A percentile compares a stretch with the other conserved stretches of the same genome.
Conservation (phyloP, 1,139 yeast species). For the Sugiyamaella novakii region DNA sequence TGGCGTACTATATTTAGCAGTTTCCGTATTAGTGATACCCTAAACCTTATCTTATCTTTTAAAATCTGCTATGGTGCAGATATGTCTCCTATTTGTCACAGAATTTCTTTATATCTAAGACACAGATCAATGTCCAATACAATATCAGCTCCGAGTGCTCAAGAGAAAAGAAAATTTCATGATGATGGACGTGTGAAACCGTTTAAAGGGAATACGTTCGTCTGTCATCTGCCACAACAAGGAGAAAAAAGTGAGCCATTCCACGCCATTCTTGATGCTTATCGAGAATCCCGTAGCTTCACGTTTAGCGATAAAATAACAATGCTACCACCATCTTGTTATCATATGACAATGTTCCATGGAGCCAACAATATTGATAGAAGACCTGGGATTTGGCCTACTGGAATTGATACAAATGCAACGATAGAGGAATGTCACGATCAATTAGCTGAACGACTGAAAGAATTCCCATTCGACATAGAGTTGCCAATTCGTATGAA, state of each 20-base stretch:
- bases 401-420: conserved; percentile 6
- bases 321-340: conserved; percentile 22
- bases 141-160: conserved; percentile 13
- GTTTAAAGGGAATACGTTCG: conserved; percentile 21
- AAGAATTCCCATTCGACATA: not conserved
- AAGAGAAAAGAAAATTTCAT: conserved; percentile 16
- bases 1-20: too few relatives aligned
- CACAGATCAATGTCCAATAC: conserved; percentile 7
- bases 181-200: conserved; percentile 20
- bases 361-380: conserved; percentile 19
- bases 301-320: conserved; percentile 17
- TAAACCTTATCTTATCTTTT: conserved; percentile 13
- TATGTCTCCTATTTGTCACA: not conserved
- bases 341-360: conserved; percentile 21
- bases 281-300: conserved; percentile 14
- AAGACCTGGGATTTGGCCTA: conserved; percentile 17
- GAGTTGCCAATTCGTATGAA: conserved; percentile 19
- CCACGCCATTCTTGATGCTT: conserved; percentile 14
- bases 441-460: conserved; percentile 1
- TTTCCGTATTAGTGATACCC: too few relatives aligned
- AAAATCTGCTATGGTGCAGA: not conserved
- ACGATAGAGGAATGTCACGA: conserved; percentile 19
- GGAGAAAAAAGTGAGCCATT: conserved; percentile 15
- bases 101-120: too few relatives aligned
- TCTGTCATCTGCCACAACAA: conserved; percentile 22